A percentile compares a stretch with the other conserved stretches of the same genome.
phyloP scores from a whole-genome alignment of 2,329 filamentous ascomycete species.

The Mariannaea elegans region DNA sequence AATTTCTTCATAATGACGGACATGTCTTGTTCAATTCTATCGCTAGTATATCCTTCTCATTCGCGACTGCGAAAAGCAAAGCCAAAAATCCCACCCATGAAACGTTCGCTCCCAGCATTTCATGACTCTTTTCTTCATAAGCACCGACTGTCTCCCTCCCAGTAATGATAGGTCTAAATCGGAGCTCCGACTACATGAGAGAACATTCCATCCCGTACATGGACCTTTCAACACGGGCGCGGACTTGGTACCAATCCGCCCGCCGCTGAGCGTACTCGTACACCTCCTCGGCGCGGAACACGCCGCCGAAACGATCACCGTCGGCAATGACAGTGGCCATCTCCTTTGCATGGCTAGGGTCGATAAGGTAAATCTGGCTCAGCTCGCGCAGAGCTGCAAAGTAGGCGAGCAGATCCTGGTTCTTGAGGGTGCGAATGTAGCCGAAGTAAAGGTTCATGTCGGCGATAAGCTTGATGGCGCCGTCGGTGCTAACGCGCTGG shows the following conservation, averaged over 20 bases:
- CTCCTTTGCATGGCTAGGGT: slow-evolving; percentile 84
- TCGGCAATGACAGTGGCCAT: slow-evolving; percentile 96
- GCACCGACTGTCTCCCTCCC: too few species aligned
- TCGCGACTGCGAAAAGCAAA: too few species aligned
- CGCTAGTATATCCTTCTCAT: background rate
- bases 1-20: background rate
- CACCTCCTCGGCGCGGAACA: slow-evolving; percentile 95
- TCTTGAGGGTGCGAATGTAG: slow-evolving; percentile 83
- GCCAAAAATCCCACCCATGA: too few species aligned
- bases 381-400: slow-evolving; percentile 92
- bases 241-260: slow-evolving; percentile 94
- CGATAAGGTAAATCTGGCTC: slow-evolving; percentile 94
- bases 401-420: slow-evolving; percentile 85
- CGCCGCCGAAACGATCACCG: slow-evolving; percentile 85
- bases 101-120: too few species aligned
- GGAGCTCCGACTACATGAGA: slow-evolving; percentile 71
- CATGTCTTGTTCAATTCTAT: background rate
- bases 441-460: slow-evolving; percentile 95
- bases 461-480: slow-evolving; percentile 90
- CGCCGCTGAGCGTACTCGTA: slow-evolving; percentile 95
- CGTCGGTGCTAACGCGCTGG: slow-evolving; percentile 88
- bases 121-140: too few species aligned
- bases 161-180: too few species aligned
- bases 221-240: slow-evolving; percentile 87
- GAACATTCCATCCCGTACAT: slow-evolving; percentile 96